A percentile compares a stretch with the other conserved stretches of the same genome.
phyloP scores from a whole-genome alignment of 306 rosid genomes.

The Sesbania bispinosa region DNA sequence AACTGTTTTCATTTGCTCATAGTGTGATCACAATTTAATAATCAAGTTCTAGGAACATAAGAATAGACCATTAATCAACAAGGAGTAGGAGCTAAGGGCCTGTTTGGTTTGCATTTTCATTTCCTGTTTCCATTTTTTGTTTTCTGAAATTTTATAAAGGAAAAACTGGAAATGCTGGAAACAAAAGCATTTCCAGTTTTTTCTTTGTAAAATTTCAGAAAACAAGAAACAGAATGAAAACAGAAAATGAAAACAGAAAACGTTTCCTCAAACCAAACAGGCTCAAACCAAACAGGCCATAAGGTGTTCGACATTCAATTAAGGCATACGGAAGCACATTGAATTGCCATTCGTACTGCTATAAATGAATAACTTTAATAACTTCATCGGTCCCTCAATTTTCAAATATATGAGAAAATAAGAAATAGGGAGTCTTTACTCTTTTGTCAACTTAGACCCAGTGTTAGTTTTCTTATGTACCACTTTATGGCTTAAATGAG shows the following conservation, averaged over 20 bases:
- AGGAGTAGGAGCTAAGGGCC: background rate
- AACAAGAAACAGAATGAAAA: too few species aligned
- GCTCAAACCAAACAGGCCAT: too few species aligned
- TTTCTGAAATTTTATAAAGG: too few species aligned
- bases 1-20: background rate
- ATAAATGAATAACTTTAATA: slow-evolving; percentile 20
- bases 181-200: too few species aligned
- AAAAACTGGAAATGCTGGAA: too few species aligned
- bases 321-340: background rate
- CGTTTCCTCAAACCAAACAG: too few species aligned
- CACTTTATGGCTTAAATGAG: slow-evolving; percentile 1
- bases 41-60: background rate
- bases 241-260: too few species aligned
- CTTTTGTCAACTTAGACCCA: background rate
- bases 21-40: background rate
- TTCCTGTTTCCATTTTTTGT: too few species aligned
- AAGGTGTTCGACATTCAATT: slow-evolving; percentile 2
- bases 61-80: slow-evolving; percentile 6
- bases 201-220: too few species aligned
- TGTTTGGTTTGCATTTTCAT: too few species aligned
- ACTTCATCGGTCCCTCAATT: background rate
- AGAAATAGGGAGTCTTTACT: background rate
- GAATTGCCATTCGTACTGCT: background rate
- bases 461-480: background rate
- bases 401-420: background rate